A percentile compares a stretch with the other conserved stretches of the same genome.
These are phyloP conservation scores for Debaryomyces sp. DNA, from an alignment of 1,139 yeast genomes.

Conservation along the genomic window DNA sequence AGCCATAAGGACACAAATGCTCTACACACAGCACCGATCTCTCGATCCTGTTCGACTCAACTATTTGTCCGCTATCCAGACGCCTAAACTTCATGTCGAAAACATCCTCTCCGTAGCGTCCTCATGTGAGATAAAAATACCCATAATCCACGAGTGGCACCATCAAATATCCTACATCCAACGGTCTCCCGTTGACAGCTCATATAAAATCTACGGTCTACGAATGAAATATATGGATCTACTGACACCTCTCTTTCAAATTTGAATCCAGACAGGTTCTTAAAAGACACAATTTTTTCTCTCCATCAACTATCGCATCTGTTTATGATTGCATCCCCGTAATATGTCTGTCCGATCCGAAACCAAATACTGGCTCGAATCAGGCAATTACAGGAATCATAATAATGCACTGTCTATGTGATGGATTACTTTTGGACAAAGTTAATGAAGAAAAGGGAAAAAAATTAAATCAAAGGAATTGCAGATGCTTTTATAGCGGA, in stretches of 20 bases:
- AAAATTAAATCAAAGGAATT: background rate
- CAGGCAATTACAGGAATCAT: conserved; percentile 24
- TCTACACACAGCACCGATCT: too few relatives aligned
- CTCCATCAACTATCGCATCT: conserved; percentile 54
- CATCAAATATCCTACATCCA: too few relatives aligned
- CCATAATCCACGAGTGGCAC: too few relatives aligned
- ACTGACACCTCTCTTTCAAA: conserved; percentile 60
- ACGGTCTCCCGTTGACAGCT: background rate
- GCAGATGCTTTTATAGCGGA: conserved; percentile 2
- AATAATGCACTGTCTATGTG: conserved; percentile 54
- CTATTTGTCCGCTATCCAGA: too few relatives aligned
- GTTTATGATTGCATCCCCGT: conserved; percentile 23
- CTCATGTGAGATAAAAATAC: too few relatives aligned
- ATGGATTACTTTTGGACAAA: conserved; percentile 58
- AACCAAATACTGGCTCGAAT: conserved; percentile 23
- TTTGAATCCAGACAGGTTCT: conserved; percentile 55
- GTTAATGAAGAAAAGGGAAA: conserved; percentile 31
- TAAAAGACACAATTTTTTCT: conserved; percentile 45
- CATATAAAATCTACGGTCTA: background rate
- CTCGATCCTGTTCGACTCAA: too few relatives aligned
- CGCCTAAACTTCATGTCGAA: too few relatives aligned
- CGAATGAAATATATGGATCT: conserved; percentile 38
- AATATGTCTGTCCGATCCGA: conserved; percentile 2
- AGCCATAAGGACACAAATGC: too few relatives aligned
- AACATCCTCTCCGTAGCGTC: too few relatives aligned